Evolutionary conservation across 352 stramenopile species (phyloP).

Genomic region (Globisporangium spiculum): DNA sequence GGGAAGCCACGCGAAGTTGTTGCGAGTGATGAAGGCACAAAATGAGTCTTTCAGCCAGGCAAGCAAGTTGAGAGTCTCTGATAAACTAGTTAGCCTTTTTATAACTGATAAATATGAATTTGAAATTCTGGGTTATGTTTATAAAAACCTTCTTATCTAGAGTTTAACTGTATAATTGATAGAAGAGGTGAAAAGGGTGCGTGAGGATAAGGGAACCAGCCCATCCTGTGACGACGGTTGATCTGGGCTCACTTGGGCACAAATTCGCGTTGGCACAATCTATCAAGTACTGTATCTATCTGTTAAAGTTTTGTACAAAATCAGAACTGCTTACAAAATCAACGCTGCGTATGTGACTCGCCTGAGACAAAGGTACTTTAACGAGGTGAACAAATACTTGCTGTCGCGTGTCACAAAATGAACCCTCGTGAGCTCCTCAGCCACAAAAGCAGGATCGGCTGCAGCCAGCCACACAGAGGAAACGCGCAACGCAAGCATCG

Average conservation of each 20-base stretch:
- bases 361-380: not conserved
- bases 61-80: no score
- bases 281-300: not conserved
- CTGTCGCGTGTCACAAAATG: not conserved
- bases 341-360: not conserved
- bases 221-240: slow-evolving; percentile 4
- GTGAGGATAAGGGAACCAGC: not conserved
- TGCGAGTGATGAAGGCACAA: not conserved
- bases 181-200: not conserved
- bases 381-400: not conserved
- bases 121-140: no score
- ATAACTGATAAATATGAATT: no score
- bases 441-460: not conserved
- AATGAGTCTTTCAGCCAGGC: not conserved
- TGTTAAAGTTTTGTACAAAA: not conserved
- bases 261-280: not conserved
- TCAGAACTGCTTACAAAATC: not conserved
- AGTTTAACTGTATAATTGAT: not conserved
- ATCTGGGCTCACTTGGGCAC: not conserved
- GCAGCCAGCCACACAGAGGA: not conserved
- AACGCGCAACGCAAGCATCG: not conserved
- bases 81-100: no score
- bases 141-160: no score
- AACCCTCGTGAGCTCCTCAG: not conserved
- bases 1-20: not conserved